Base-by-base conservation (phyloP, 2,329 filamentous ascomycete species). In the Lasiodiplodia citricola region DNA sequence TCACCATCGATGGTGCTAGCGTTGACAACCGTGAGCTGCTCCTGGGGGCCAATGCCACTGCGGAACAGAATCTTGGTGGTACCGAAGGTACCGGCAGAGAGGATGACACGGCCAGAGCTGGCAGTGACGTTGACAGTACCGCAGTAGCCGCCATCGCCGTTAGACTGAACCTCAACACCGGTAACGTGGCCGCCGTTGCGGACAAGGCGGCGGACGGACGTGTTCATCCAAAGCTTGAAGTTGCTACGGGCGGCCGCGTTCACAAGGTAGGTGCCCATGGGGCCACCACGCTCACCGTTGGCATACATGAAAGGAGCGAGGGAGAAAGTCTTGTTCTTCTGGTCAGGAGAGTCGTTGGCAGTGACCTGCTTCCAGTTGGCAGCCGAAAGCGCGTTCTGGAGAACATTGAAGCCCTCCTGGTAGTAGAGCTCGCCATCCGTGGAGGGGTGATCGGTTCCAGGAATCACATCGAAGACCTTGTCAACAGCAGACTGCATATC, bases 241-340 rank as follows among this genome's bases (percentile, higher is more conserved):
- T 92, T 91, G 50, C 82, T 79, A 69, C 88, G 84, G 52, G 81
- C 80, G 58, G 84, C 83, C 1, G 90, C 89, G 21, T 85, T 83
- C 4, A 90, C 87, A 1, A 93, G 86, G 74, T 93, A 93, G 0
- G 91, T 92, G 10, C 88, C 88, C 76, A 93, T 82, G 14, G 91
- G 91, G 0, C 91, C 91, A 55, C 88, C 88, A 70, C 91, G 84
- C 77, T 91, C 88, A 64, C 89, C 90, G 56, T 88, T 80, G 6
- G 82, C 81, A 75, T 88, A 91, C 88, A 92, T 91, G 81, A 88
- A 92, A 31, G 88, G 85, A 28, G 88, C 87, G 77, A 88, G 86
- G 54, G 86, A 85, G 78, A 84, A 92, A 0, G 87, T 88, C 72
- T 84, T 83, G 79, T 91, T 89, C 85, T 93, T 93, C 76, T 85